Base-by-base conservation (phyloP, 768 basidiomycete species). In the Erythrobasidium yunnanense region DNA sequence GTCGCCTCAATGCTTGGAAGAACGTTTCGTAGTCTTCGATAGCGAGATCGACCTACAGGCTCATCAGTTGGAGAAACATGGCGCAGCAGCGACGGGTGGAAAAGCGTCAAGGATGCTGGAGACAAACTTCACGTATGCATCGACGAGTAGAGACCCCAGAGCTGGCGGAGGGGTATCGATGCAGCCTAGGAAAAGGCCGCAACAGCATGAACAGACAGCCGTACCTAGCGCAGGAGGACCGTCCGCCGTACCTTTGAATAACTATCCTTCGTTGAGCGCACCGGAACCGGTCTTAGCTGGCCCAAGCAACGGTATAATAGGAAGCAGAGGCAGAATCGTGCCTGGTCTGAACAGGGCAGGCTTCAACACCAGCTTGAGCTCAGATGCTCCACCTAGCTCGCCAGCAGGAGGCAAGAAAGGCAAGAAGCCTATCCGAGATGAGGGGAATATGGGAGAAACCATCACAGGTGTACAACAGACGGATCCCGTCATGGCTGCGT, bases 21-120 rank as follows among this genome's bases (percentile, higher is more conserved):
- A 83, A 71, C 96, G 95, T 77, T 99, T 99, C 69, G 87, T 97
- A 67, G 95, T 97, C 13, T 97, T 97, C 75, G 83, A 84, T 42
- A 85, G 86, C 2, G 80, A 83, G 15, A 78, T 99, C 11, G 95
- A 99, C 74, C 83, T 96, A 35, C 84, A 90, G 75, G 93, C 85
- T 0, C 95, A 99, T 75, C 85, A 86, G 77, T 85, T 96, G 8
- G 85, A 87, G 57, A 85, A 84, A 56, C 90, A 92, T 68, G 86
- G 85, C 7, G 82, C 68, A 34, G 15, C 60, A 7, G 87, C 87
- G 71, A n/a, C n/a, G n/a, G n/a, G n/a, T n/a, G 83, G 81, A 70
- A 83, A 81, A 65, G 86, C 86, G 22, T 84, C 83, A 0, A 78
- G 84, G 27, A 80, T 87, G 18, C 78, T 92, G 6, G 81, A 84